Evolutionary conservation across 306 rosid species (phyloP).

Genomic region (Geum urbanum): DNA sequence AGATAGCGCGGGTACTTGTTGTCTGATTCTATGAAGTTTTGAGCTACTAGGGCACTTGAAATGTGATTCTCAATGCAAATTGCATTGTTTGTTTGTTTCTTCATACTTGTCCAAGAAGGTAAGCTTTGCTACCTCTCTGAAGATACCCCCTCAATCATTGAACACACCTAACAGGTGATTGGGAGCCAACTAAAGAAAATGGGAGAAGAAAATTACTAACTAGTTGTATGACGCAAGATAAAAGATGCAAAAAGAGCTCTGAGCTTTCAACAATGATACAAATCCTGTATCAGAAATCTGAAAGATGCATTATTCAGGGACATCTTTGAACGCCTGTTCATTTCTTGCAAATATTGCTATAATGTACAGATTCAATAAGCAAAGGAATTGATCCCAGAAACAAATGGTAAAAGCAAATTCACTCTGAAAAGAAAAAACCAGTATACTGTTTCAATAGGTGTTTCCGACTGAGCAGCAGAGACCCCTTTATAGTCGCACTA

Average conservation of each 20-base stretch:
- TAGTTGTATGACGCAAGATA: neutral
- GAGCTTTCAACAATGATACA: too few relatives aligned
- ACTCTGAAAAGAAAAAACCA: conserved; percentile 26
- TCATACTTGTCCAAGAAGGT: neutral
- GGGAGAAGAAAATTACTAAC: neutral
- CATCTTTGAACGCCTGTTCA: neutral
- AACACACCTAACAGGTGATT: neutral
- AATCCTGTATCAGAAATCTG: neutral
- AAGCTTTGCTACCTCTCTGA: neutral
- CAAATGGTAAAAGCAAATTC: conserved; percentile 37
- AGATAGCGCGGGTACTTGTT: conserved; percentile 6
- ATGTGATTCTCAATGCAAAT: conserved; percentile 13
- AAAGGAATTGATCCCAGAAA: conserved; percentile 23
- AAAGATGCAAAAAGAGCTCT: too few relatives aligned
- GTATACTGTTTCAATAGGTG: conserved; percentile 11
- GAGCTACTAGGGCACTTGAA: conserved; percentile 3
- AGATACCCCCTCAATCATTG: neutral
- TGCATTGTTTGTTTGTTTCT: conserved; percentile 8
- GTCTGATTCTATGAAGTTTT: neutral
- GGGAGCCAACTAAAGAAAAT: neutral
- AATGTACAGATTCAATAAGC: conserved; percentile 40
- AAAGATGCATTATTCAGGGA: neutral
- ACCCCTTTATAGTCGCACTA: neutral
- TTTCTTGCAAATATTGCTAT: conserved; percentile 32
- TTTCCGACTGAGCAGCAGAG: conserved; percentile 2